Conservation (phyloP, 257 asterid species). For the Solanum chiquidenum region DNA sequence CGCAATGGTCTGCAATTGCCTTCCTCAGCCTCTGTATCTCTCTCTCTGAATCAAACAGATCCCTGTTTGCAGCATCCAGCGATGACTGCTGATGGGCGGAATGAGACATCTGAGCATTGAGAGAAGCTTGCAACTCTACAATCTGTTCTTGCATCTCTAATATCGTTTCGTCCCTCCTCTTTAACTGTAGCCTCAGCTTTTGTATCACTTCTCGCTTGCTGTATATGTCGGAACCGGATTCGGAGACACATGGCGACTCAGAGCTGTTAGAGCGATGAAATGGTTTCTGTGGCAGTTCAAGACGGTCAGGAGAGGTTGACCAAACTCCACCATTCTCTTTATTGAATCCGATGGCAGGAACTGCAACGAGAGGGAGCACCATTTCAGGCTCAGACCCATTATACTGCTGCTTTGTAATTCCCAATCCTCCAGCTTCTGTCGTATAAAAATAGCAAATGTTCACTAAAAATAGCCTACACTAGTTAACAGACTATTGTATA, state of each 20-base stretch:
- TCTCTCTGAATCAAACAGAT: slow-evolving; percentile 63
- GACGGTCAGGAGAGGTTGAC: slow-evolving; percentile 76
- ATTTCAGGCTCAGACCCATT: slow-evolving; percentile 52
- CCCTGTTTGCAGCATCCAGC: slow-evolving; percentile 71
- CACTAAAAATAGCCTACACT: not conserved
- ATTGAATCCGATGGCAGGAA: slow-evolving; percentile 47
- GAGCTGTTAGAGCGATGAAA: slow-evolving; percentile 84
- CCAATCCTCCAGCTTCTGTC: slow-evolving; percentile 45
- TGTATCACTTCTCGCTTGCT: slow-evolving; percentile 85
- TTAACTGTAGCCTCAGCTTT: slow-evolving; percentile 79
- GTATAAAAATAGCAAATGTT: not conserved
- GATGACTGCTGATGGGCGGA: slow-evolving; percentile 65
- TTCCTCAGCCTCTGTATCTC: slow-evolving; percentile 85
- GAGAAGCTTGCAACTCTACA: slow-evolving; percentile 53
- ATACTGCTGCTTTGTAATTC: slow-evolving; percentile 47
- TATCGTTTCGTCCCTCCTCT: slow-evolving; percentile 85
- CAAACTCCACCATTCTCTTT: slow-evolving; percentile 67
- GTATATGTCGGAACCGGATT: slow-evolving; percentile 84
- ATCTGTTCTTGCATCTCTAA: slow-evolving; percentile 93
- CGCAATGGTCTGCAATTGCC: slow-evolving; percentile 78
- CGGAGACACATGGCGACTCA: slow-evolving; percentile 82
- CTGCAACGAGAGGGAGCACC: slow-evolving; percentile 64
- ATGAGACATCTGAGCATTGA: slow-evolving; percentile 47
- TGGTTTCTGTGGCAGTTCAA: slow-evolving; percentile 80
- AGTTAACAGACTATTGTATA: not conserved